Percentiles rank a stretch among this genome's conserved stretches.
These are phyloP conservation scores for Suhomyces yuchorum DNA, from an alignment of 1,139 yeast species.

Conservation along the genomic window DNA sequence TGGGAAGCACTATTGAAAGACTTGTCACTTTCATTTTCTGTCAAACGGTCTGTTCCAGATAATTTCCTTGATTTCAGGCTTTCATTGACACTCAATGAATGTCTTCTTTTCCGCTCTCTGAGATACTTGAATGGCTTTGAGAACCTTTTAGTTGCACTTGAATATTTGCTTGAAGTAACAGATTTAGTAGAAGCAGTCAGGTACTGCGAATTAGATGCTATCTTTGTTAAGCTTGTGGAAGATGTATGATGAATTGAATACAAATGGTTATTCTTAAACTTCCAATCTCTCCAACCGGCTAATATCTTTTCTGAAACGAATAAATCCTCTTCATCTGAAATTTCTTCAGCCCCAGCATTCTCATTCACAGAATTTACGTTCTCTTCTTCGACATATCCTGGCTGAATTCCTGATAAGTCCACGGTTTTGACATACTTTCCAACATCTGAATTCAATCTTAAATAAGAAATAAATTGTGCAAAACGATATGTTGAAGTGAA, in stretches of 20 bases:
- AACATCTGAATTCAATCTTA: constrained; percentile 55
- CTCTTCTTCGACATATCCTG: constrained; percentile 46
- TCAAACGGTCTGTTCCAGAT: not conserved
- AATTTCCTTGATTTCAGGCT: constrained; percentile 13
- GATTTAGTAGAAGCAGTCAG: constrained; percentile 24
- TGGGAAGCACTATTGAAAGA: constrained; percentile 16
- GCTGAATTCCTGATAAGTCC: constrained; percentile 56
- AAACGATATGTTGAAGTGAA: constrained; percentile 72
- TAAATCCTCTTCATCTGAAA: constrained; percentile 14
- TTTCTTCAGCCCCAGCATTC: constrained; percentile 5
- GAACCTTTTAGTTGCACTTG: constrained; percentile 22
- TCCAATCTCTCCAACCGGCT: constrained; percentile 94
- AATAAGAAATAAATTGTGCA: constrained; percentile 72
- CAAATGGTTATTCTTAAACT: constrained; percentile 67
- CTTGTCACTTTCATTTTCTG: not conserved
- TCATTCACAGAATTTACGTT: constrained; percentile 20
- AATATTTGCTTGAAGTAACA: constrained; percentile 15
- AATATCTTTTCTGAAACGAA: constrained; percentile 24
- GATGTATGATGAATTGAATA: constrained; percentile 42
- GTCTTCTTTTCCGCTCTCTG: constrained; percentile 24
- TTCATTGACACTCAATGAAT: constrained; percentile 5
- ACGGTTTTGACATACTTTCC: constrained; percentile 57
- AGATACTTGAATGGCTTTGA: constrained; percentile 30
- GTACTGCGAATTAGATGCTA: constrained; percentile 29
- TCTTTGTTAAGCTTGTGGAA: constrained; percentile 25